Evolutionary conservation across 2,329 filamentous ascomycete species (phyloP), one percentile per base, ranked within the genome.

Genomic region (Microsporum ferrugineum): DNA sequence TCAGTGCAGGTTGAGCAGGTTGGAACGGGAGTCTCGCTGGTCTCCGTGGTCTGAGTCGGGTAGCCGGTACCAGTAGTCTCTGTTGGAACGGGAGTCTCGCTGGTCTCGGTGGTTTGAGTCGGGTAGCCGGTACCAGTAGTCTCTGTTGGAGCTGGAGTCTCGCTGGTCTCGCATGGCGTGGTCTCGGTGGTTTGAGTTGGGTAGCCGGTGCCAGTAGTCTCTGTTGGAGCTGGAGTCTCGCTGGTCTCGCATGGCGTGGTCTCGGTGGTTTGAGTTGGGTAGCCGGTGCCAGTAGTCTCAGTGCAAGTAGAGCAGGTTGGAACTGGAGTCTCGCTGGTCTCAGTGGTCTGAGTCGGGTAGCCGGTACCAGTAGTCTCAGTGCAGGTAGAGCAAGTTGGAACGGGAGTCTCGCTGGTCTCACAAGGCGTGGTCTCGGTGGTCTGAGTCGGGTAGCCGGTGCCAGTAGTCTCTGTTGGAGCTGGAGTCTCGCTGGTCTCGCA

Each of bases 101-200:
- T 51, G 12, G 41, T 34, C 41, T 33, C 31, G 14, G 65, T 61
- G 51, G 62, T 58, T 5, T 61, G 38, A 41, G n/a, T 41, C 0
- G 38, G 45, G 57, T 23, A 59, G 5, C 7, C 43, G 6, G 43
- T 47, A 0, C 4, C 14, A 14, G 36, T 38, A 51, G 56, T 31
- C 27, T 36, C 3, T 1, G 53, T 57, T 1, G 53, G 36, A 1
- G 14, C 7, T 2, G 53, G 34, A 57, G 12, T 34, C 51, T 55
- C 51, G 27, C 27, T 58, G 1, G 39, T 43, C 0, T 14, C 39
- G 1, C 5, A 5, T 2, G 34, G 34, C 2, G 34, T 17, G 2
- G 55, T 17, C 55, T 29, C 8, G 14, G 57, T 57, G 10, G 7
- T 41, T 43, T 17, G 29, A 33, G 55, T 36, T 12, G 34, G 34